These are phyloP conservation scores for Polychytrium aggregatum DNA, from an alignment of 192 early-diverging fungal genomes.

Conservation along the genomic window DNA sequence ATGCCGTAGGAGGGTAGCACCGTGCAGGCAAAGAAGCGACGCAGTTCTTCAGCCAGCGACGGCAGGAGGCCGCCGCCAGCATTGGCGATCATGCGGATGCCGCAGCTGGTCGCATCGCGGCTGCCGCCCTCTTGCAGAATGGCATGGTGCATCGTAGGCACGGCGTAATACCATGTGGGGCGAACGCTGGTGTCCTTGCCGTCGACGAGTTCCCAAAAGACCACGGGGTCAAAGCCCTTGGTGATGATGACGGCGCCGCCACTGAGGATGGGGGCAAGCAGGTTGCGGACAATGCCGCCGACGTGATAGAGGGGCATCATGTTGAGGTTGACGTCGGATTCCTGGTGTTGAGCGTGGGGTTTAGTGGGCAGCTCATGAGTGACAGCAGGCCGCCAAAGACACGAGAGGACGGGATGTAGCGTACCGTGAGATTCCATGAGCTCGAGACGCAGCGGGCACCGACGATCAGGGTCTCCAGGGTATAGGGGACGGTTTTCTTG, in stretches of 20 bases:
- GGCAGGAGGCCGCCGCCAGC: constrained; percentile 30
- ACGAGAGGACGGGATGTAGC: too few species aligned
- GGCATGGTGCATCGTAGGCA: constrained; percentile 75
- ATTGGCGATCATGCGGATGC: constrained; percentile 33
- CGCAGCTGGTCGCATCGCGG: constrained; percentile 8
- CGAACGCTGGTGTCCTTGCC: constrained; percentile 4
- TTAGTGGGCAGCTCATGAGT: too few species aligned
- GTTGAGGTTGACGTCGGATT: constrained; percentile 19
- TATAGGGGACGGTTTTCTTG: too few species aligned
- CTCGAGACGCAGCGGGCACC: too few species aligned
- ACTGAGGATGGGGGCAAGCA: constrained; percentile 56
- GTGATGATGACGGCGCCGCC: constrained; percentile 61
- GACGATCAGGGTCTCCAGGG: too few species aligned
- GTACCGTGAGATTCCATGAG: too few species aligned
- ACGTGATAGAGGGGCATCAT: constrained; percentile 35
- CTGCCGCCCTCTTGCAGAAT: constrained; percentile 6
- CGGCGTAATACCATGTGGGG: constrained; percentile 26
- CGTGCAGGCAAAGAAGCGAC: constrained; percentile 10
- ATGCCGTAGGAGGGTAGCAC: constrained; percentile 37
- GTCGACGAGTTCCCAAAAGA: constrained; percentile 24
- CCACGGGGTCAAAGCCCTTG: constrained; percentile 15
- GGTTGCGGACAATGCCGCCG: constrained; percentile 66
- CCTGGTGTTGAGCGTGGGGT: too few species aligned
- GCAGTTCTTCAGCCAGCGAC: constrained; percentile 17
- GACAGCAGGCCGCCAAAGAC: too few species aligned